Evolutionary conservation across 139 green algal species (phyloP).

Genomic region (Picochlorum sp.): DNA sequence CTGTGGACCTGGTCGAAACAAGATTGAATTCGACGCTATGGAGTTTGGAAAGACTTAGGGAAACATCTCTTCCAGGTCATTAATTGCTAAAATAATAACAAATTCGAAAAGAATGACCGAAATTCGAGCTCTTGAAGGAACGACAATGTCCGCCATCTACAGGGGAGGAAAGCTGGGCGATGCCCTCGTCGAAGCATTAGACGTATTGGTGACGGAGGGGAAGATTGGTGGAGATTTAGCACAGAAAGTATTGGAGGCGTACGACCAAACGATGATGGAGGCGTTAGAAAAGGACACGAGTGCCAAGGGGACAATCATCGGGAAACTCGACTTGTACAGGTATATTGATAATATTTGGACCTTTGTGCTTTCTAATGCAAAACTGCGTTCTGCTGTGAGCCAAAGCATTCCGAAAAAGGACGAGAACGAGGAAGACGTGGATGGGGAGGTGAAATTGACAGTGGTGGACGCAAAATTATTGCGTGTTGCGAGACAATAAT

Average conservation of each 20-base stretch:
- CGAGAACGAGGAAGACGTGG: conserved; percentile 20
- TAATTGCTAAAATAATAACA: too few species aligned
- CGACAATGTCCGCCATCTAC: conserved; percentile 16
- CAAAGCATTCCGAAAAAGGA: conserved; percentile 12
- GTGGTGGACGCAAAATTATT: conserved; percentile 23
- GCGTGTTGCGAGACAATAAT: not conserved
- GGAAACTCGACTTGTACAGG: conserved; percentile 43
- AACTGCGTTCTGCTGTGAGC: conserved; percentile 15
- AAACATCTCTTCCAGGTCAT: not conserved
- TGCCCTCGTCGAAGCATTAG: conserved; percentile 35
- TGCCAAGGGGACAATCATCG: conserved; percentile 26
- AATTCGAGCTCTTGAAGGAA: not conserved
- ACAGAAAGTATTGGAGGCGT: conserved; percentile 30
- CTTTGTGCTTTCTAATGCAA: conserved; percentile 34
- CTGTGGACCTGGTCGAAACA: not conserved
- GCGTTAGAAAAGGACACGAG: conserved; percentile 17
- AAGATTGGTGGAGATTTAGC: conserved; percentile 38
- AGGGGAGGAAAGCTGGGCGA: conserved; percentile 31
- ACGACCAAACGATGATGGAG: conserved; percentile 11
- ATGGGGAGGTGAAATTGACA: conserved; percentile 19
- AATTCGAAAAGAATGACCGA: not conserved
- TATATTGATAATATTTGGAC: conserved; percentile 50
- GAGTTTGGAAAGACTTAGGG: not conserved
- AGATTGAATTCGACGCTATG: not conserved
- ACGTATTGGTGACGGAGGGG: conserved; percentile 27